Percentiles rank a stretch among this genome's conserved stretches.
Conservation (phyloP, 495 filamentous ascomycete genomes). For the Haplographium delicatum region DNA sequence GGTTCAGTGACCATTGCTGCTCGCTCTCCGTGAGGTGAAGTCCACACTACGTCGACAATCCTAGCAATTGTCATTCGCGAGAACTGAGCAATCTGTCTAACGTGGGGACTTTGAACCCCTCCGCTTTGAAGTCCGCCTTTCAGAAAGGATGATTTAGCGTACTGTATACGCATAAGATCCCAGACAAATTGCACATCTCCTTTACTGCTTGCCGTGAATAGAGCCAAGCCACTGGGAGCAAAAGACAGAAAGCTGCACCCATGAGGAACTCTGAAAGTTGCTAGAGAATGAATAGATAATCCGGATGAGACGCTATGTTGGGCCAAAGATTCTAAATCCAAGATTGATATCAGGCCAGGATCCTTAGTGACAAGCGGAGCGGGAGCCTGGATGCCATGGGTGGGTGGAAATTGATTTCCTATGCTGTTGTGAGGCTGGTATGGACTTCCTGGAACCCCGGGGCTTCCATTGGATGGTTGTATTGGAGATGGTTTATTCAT, state of each 20-base stretch:
- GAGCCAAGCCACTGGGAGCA: slow-evolving; percentile 72
- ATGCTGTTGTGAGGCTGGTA: slow-evolving; percentile 25
- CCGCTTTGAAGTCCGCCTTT: slow-evolving; percentile 35
- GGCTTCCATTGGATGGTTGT: slow-evolving; percentile 8
- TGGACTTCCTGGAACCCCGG: too few relatives aligned
- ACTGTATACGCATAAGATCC: slow-evolving; percentile 76
- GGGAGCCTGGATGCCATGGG: slow-evolving; percentile 55
- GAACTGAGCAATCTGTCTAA: slow-evolving; percentile 81
- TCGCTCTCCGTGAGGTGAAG: slow-evolving; percentile 69
- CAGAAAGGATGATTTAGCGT: slow-evolving; percentile 47
- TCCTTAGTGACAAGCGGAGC: slow-evolving; percentile 47
- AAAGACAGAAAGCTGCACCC: slow-evolving; percentile 93
- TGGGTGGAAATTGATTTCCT: slow-evolving; percentile 61
- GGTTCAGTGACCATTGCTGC: slow-evolving; percentile 83
- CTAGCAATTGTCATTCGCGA: slow-evolving; percentile 85
- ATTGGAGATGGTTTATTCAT: slow-evolving; percentile 58
- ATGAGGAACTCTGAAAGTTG: slow-evolving; percentile 73
- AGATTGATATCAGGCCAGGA: slow-evolving; percentile 74
- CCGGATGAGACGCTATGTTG: slow-evolving; percentile 30
- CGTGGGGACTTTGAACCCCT: slow-evolving; percentile 41
- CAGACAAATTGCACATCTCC: slow-evolving; percentile 90
- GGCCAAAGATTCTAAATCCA: slow-evolving; percentile 67
- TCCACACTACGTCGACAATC: slow-evolving; percentile 87
- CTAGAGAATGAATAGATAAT: slow-evolving; percentile 53
- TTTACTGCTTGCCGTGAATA: slow-evolving; percentile 87